Evolutionary conservation across 164 flowering plant species (phyloP), one percentile per base, ranked within the genome.

Genomic region (Echeveria elegans): DNA sequence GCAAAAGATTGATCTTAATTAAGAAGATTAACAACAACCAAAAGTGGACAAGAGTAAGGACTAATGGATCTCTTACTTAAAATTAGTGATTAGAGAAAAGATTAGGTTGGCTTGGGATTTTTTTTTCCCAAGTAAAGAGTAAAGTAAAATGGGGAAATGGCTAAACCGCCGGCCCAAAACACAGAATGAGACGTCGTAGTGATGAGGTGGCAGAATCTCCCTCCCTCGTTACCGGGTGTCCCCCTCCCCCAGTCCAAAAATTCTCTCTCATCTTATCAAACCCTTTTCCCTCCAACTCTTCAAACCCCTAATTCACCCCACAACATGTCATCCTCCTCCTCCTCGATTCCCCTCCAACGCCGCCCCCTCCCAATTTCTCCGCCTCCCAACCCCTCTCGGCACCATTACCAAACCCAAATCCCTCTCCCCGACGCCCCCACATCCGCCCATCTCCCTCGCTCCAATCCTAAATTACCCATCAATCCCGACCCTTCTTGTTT

Each of bases 211-310:
- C 47, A 9, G 47, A 43, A 43, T 43, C 47, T 43, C 47, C n/a
- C n/a, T 43, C 47, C 47, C 15, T 43, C n/a, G n/a, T n/a, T n/a
- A n/a, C n/a, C n/a, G n/a, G n/a, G n/a, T n/a, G n/a, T 11, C 16
- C 47, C 47, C 16, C 0, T 43, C 47, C 16, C 61, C 61, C 61
- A 26, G 32, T 56, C 28, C 61, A 56, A 56, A 26, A 11, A 26
- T 56, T 56, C 61, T 56, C 61, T 56, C 61, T 56, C 61, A 1
- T 6, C 38, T n/a, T 36, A 32, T 56, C 61, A 56, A 56, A 56
- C 61, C 61, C 61, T 56, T 56, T 56, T 56, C 61, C 61, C 61
- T 56, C 61, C 61, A 56, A 56, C 61, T 56, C 61, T 56, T 56
- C 61, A 56, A 56, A 56, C 61, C 61, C 61, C 32, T 56, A 56